Evolutionary conservation across 2,329 filamentous ascomycete genomes (phyloP).

Genomic region (Alternaria sp.): DNA sequence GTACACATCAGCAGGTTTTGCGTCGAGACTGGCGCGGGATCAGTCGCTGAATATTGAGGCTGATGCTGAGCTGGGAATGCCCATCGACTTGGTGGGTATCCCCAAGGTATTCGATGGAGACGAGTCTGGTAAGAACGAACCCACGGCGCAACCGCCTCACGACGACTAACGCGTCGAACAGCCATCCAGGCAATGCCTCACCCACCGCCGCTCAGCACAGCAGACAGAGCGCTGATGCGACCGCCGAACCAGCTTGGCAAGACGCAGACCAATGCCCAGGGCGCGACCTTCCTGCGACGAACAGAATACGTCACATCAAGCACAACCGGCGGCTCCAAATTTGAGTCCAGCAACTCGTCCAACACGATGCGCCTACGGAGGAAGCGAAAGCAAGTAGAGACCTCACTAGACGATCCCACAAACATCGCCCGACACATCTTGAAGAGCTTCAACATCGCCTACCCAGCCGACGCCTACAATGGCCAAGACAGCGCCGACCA

Average conservation of each 20-base stretch:
- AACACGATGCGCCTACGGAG: slow-evolving; percentile 52
- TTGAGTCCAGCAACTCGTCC: slow-evolving; percentile 62
- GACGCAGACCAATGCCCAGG: slow-evolving; percentile 76
- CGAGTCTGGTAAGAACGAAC: slow-evolving; percentile 75
- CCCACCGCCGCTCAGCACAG: slow-evolving; percentile 77
- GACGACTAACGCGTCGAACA: slow-evolving; percentile 51
- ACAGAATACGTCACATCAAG: slow-evolving; percentile 88
- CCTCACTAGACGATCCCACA: slow-evolving; percentile 65
- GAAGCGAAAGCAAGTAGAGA: slow-evolving; percentile 49
- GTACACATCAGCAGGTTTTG: slow-evolving; percentile 91
- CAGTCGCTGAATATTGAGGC: slow-evolving; percentile 96
- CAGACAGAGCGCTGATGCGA: slow-evolving; percentile 84
- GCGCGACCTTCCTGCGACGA: slow-evolving; percentile 91
- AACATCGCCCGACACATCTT: slow-evolving; percentile 68
- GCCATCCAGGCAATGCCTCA: slow-evolving; percentile 83
- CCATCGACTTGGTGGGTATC: slow-evolving; percentile 92
- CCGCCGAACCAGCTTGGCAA: slow-evolving; percentile 87
- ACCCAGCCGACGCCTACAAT: slow-evolving; percentile 71
- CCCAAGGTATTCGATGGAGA: slow-evolving; percentile 95
- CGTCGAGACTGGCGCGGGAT: slow-evolving; percentile 85
- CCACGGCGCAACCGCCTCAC: slow-evolving; percentile 17
- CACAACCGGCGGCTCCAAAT: slow-evolving; percentile 53
- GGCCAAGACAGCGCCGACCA: slow-evolving; percentile 68
- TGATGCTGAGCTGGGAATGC: slow-evolving; percentile 98
- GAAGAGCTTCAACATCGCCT: slow-evolving; percentile 72